phyloP scores from a whole-genome alignment of 768 basidiomycete species.

The Trametes sanguinea region DNA sequence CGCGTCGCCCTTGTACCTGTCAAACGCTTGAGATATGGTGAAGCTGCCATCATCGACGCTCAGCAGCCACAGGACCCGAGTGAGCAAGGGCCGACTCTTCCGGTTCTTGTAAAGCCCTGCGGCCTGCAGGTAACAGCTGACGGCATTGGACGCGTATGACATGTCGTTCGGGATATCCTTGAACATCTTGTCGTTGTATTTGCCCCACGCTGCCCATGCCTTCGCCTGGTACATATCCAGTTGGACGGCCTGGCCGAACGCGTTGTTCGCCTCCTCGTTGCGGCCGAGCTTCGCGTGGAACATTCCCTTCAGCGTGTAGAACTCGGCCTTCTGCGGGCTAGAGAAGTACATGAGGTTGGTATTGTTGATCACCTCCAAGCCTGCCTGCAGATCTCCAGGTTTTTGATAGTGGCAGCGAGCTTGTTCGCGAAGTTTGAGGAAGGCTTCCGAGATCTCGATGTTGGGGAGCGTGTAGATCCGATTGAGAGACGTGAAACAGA shows the following conservation, averaged over 20 bases:
- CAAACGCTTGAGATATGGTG: constrained; percentile 80
- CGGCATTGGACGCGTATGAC: constrained; percentile 82
- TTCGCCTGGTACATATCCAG: constrained; percentile 94
- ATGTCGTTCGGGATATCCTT: constrained; percentile 79
- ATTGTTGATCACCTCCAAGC: constrained; percentile 98
- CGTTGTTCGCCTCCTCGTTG: constrained; percentile 85
- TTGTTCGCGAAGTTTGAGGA: constrained; percentile 97
- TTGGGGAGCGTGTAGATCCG: constrained; percentile 99
- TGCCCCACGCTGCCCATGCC: constrained; percentile 99
- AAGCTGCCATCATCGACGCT: constrained; percentile 82
- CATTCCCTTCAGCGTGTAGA: constrained; percentile 98
- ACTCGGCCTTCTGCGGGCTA: constrained; percentile 92
- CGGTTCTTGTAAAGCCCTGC: constrained; percentile 92
- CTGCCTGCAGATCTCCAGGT: constrained; percentile 88
- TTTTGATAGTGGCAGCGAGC: constrained; percentile 98
- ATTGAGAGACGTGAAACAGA: constrained; percentile 90
- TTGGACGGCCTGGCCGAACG: constrained; percentile 95
- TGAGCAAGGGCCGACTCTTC: constrained; percentile 89
- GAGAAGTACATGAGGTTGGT: constrained; percentile 99
- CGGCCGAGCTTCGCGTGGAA: constrained; percentile 89
- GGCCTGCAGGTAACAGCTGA: constrained; percentile 97
- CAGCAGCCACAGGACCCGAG: constrained; percentile 94
- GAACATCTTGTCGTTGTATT: constrained; percentile 91
- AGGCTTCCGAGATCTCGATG: constrained; percentile 99
- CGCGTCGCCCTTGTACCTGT: constrained; percentile 94